phyloP scores from a whole-genome alignment of 345 rosid species.

The Angophora floribunda region DNA sequence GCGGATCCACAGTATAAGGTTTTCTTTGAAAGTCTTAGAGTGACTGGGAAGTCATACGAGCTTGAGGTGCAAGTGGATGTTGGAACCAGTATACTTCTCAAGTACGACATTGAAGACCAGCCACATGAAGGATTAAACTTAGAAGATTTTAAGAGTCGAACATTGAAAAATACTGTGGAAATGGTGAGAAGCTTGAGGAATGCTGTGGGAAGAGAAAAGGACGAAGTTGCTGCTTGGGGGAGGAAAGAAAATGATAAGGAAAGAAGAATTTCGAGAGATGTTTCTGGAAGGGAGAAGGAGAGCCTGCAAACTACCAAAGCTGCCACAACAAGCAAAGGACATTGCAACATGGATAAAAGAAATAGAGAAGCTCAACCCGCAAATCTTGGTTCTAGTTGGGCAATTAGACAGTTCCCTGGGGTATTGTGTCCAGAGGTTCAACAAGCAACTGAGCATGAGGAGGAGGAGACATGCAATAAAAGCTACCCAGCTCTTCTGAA shows the following conservation, averaged over 20 bases:
- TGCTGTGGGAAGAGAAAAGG: background rate
- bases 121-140: background rate
- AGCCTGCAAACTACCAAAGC: background rate
- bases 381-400: background rate
- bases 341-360: background rate
- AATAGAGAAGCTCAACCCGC: background rate
- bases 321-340: slow-evolving; percentile 1
- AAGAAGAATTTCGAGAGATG: background rate
- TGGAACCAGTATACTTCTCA: slow-evolving; percentile 1
- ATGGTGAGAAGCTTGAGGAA: background rate
- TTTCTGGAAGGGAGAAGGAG: background rate
- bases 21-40: slow-evolving; percentile 24
- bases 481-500: slow-evolving; percentile 1
- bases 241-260: background rate
- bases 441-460: background rate
- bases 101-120: slow-evolving; percentile 4
- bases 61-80: slow-evolving; percentile 2
- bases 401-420: background rate
- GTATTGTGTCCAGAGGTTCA: background rate
- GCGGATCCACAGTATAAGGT: slow-evolving; percentile 21
- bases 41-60: slow-evolving; percentile 14
- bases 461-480: slow-evolving; percentile 11
- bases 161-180: background rate
- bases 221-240: background rate
- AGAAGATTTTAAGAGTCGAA: background rate